A percentile compares a stretch with the other conserved stretches of the same genome.
These are phyloP conservation scores for Cordyceps cateniannulata DNA, from an alignment of 2,329 filamentous ascomycete genomes.

Conservation along the genomic window DNA sequence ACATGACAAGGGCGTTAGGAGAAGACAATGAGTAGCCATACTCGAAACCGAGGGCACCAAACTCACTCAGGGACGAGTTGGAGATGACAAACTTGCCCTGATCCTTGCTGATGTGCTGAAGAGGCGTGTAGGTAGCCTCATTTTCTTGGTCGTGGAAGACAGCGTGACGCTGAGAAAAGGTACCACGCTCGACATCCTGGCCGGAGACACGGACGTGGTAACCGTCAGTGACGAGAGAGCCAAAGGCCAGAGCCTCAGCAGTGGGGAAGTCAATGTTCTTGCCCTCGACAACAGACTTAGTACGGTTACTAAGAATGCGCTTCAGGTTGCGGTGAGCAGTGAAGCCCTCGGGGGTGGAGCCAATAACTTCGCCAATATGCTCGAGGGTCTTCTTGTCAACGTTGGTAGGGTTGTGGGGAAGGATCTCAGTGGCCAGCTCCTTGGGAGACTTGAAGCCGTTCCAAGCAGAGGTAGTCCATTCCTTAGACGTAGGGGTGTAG, in stretches of 20 bases:
- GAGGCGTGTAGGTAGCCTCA: slow-evolving; percentile 85
- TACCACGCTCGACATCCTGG: slow-evolving; percentile 98
- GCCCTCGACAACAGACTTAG: slow-evolving; percentile 87
- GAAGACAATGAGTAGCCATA: slow-evolving; percentile 98
- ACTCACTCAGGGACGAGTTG: slow-evolving; percentile 79
- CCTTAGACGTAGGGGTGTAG: slow-evolving; percentile 91
- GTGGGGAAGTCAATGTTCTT: slow-evolving; percentile 97
- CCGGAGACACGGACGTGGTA: slow-evolving; percentile 97
- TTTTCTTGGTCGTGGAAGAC: slow-evolving; percentile 97
- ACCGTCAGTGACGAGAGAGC: slow-evolving; percentile 82
- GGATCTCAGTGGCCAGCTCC: slow-evolving; percentile 87
- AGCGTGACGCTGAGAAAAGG: slow-evolving; percentile 95
- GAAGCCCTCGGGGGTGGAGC: slow-evolving; percentile 76
- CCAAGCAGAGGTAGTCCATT: slow-evolving; percentile 98
- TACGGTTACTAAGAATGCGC: slow-evolving; percentile 83
- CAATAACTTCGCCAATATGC: slow-evolving; percentile 77
- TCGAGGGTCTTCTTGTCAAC: slow-evolving; percentile 67
- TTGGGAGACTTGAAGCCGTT: slow-evolving; percentile 99
- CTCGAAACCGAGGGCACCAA: slow-evolving; percentile 82
- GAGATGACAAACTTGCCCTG: slow-evolving; percentile 95
- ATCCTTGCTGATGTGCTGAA: slow-evolving; percentile 82
- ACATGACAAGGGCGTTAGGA: slow-evolving; percentile 95
- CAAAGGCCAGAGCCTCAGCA: slow-evolving; percentile 91
- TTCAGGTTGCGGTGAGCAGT: slow-evolving; percentile 90
- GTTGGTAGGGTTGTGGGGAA: slow-evolving; percentile 84